Conservation (phyloP, 2,329 filamentous ascomycete species). For the Fusarium buharicum region DNA sequence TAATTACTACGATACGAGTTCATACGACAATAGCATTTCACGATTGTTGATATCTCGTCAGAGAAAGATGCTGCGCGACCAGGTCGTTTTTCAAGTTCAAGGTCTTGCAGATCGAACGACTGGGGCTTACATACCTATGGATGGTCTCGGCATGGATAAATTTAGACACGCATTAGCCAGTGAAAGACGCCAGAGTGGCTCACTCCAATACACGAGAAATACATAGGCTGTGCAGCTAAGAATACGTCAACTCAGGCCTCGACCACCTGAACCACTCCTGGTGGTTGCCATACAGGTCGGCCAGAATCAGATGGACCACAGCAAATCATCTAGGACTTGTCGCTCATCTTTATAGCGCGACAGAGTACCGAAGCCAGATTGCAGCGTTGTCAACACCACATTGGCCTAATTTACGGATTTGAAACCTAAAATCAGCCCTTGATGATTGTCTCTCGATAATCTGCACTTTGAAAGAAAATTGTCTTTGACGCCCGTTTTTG, state of each 20-base stretch:
- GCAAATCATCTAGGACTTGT: background rate
- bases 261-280: background rate
- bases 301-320: background rate
- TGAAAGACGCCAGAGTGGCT: conserved; percentile 17
- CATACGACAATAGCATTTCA: conserved; percentile 1
- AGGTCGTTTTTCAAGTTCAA: conserved; percentile 6
- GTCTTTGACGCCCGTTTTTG: conserved; percentile 9
- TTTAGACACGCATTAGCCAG: conserved; percentile 32
- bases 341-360: background rate
- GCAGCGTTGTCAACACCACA: conserved; percentile 13
- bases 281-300: background rate
- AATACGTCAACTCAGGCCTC: background rate
- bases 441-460: conserved; percentile 10
- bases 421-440: conserved; percentile 7
- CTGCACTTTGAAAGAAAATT: conserved; percentile 25
- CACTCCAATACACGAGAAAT: conserved; percentile 21
- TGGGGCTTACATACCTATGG: background rate
- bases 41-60: background rate
- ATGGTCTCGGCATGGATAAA: conserved; percentile 24
- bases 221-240: conserved; percentile 17
- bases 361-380: background rate
- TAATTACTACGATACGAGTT: background rate
- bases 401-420: conserved; percentile 2
- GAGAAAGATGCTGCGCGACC: background rate
- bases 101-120: conserved; percentile 15